phyloP scores from a whole-genome alignment of 202 grass and related monocot species.

The Zoysia matrella region DNA sequence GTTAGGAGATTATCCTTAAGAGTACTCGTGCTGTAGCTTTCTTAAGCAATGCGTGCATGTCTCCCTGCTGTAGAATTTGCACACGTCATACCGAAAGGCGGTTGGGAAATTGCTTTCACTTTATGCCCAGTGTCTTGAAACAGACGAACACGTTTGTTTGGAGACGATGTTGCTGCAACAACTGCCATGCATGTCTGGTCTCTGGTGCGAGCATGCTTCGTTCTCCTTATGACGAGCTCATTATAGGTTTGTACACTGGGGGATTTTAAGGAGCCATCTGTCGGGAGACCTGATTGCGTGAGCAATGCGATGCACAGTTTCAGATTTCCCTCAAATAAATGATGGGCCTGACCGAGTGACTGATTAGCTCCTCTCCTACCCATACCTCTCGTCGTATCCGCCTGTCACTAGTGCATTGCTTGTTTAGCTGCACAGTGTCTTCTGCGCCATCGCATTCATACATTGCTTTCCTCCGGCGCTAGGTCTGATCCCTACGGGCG shows the following conservation, averaged over 20 bases:
- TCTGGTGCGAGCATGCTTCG: conserved; percentile 4
- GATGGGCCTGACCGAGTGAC: background rate
- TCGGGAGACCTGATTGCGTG: background rate
- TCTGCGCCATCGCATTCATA: conserved; percentile 14
- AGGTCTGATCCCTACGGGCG: conserved; percentile 15
- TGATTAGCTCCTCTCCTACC: background rate
- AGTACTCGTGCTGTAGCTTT: conserved; percentile 18
- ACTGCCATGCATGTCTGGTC: conserved; percentile 8
- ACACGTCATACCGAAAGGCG: conserved; percentile 25
- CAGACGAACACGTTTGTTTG: conserved; percentile 34
- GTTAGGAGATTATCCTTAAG: conserved; percentile 46
- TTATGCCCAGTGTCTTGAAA: conserved; percentile 25
- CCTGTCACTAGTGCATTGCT: conserved; percentile 25
- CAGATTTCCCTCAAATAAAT: background rate
- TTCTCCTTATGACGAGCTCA: conserved; percentile 12
- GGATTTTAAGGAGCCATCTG: background rate
- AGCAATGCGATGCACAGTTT: background rate
- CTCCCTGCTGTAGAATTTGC: conserved; percentile 5
- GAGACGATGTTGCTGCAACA: conserved; percentile 6
- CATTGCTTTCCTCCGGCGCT: background rate
- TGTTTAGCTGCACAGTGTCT: conserved; percentile 3
- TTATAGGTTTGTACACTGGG: background rate
- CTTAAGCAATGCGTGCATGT: conserved; percentile 37
- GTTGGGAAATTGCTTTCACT: conserved; percentile 35
- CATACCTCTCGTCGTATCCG: background rate